Evolutionary conservation across 2,329 filamentous ascomycete genomes (phyloP).

Genomic region (Lithohypha guttulata): DNA sequence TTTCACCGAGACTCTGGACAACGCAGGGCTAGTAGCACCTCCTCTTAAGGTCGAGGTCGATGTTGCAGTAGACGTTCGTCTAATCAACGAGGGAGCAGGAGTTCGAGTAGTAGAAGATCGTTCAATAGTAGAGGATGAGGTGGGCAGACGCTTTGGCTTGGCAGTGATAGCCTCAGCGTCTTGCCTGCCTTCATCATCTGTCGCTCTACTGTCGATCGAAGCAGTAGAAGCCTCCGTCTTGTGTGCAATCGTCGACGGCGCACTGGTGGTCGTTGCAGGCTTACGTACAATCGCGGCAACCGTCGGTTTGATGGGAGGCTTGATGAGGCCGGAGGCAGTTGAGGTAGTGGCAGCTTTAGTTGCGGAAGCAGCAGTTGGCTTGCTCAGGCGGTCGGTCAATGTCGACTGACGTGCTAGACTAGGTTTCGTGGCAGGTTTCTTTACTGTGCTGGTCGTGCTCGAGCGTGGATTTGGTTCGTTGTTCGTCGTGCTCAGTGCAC

Average conservation of each 20-base stretch:
- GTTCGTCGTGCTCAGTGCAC: neutral
- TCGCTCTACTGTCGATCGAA: slow-evolving; percentile 25
- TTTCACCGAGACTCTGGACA: slow-evolving; percentile 27
- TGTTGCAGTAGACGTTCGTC: slow-evolving; percentile 10
- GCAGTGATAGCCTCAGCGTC: slow-evolving; percentile 30
- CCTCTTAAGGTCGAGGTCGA: neutral
- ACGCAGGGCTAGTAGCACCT: slow-evolving; percentile 6
- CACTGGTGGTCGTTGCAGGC: slow-evolving; percentile 24
- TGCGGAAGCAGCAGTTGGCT: slow-evolving; percentile 19
- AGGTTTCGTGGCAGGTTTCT: slow-evolving; percentile 3
- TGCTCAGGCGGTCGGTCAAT: slow-evolving; percentile 27
- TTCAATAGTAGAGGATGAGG: slow-evolving; percentile 29
- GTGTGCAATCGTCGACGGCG: no score
- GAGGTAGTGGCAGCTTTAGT: slow-evolving; percentile 26
- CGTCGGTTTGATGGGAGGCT: slow-evolving; percentile 34
- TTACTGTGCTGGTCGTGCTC: neutral
- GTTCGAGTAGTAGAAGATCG: slow-evolving; percentile 11
- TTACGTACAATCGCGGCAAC: slow-evolving; percentile 25
- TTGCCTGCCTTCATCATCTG: slow-evolving; percentile 33
- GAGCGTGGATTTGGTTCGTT: neutral
- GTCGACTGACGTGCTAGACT: no score
- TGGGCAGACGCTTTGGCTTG: slow-evolving; percentile 35
- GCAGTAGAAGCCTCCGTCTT: no score
- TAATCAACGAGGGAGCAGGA: slow-evolving; percentile 11
- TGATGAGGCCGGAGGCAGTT: slow-evolving; percentile 28